Conservation (phyloP, 2,329 filamentous ascomycete species). For the Ilyonectria sp. region DNA sequence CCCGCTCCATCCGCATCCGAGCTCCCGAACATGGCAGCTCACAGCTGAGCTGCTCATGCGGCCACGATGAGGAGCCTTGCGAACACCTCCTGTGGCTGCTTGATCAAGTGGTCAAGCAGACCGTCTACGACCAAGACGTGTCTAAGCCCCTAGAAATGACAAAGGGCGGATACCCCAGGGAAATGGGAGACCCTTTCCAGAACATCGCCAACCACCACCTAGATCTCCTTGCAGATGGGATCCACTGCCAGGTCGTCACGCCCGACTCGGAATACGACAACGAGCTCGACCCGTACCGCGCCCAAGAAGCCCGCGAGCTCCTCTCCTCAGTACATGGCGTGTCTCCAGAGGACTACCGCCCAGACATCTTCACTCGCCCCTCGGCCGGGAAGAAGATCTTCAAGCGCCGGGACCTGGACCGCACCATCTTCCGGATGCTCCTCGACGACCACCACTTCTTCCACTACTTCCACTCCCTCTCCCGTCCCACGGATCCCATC, state of each 20-base stretch:
- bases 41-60: slow-evolving; percentile 64
- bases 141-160: slow-evolving; percentile 60
- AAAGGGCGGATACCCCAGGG: slow-evolving; percentile 59
- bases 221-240: slow-evolving; percentile 65
- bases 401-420: slow-evolving; percentile 63
- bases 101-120: slow-evolving; percentile 66
- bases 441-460: slow-evolving; percentile 70
- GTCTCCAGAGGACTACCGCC: slow-evolving; percentile 60
- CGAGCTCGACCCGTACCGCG: slow-evolving; percentile 54
- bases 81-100: slow-evolving; percentile 69
- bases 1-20: slow-evolving; percentile 66
- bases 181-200: slow-evolving; percentile 65
- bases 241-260: slow-evolving; percentile 64
- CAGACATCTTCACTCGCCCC: slow-evolving; percentile 60
- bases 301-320: slow-evolving; percentile 67
- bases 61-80: slow-evolving; percentile 57
- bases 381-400: slow-evolving; percentile 53
- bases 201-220: slow-evolving; percentile 67
- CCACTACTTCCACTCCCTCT: slow-evolving; percentile 64
- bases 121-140: slow-evolving; percentile 57
- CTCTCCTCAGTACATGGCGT: slow-evolving; percentile 61
- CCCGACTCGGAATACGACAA: slow-evolving; percentile 50
- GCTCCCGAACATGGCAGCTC: slow-evolving; percentile 57
- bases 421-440: slow-evolving; percentile 68
- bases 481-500: slow-evolving; percentile 60